Percentiles rank a stretch among this genome's conserved stretches.
Evolutionary conservation across 139 green algal genomes (phyloP).

Genomic region (Coelastrella sp.): DNA sequence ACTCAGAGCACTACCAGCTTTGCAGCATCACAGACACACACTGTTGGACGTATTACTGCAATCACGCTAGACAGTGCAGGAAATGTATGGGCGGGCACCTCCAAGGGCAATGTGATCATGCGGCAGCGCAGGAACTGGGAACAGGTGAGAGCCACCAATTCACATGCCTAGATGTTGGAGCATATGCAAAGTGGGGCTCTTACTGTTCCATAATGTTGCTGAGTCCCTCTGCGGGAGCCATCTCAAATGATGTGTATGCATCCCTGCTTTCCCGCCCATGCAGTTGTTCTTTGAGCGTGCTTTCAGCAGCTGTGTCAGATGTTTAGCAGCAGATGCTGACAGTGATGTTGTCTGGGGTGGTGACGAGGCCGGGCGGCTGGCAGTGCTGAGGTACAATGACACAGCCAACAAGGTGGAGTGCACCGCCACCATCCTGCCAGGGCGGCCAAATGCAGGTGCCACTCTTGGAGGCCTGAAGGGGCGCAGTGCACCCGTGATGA

Average conservation of each 20-base stretch:
- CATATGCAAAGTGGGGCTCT: background rate
- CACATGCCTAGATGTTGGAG: background rate
- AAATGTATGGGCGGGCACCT: slow-evolving; percentile 62
- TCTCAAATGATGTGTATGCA: background rate
- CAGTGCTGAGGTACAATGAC: slow-evolving; percentile 4
- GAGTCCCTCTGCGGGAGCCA: background rate
- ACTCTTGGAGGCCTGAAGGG: background rate
- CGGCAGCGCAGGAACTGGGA: slow-evolving; percentile 48
- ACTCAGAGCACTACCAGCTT: slow-evolving; percentile 58
- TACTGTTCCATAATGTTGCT: background rate
- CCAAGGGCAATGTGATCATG: slow-evolving; percentile 49
- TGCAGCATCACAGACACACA: background rate
- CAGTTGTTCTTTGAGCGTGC: slow-evolving; percentile 44
- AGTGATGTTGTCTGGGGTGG: slow-evolving; percentile 52
- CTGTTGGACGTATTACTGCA: slow-evolving; percentile 36
- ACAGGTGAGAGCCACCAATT: background rate
- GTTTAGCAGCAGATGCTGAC: slow-evolving; percentile 54
- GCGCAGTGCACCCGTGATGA: background rate
- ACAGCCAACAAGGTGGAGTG: slow-evolving; percentile 9
- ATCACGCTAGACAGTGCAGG: slow-evolving; percentile 52
- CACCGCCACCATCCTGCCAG: slow-evolving; percentile 17
- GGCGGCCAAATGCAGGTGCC: background rate
- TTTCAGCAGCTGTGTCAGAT: slow-evolving; percentile 51
- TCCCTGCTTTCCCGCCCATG: background rate
- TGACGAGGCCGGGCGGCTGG: slow-evolving; percentile 45